Evolutionary conservation across 2,329 filamentous ascomycete species (phyloP), one percentile per base, ranked within the genome.

Genomic region (Botrytis aclada): DNA sequence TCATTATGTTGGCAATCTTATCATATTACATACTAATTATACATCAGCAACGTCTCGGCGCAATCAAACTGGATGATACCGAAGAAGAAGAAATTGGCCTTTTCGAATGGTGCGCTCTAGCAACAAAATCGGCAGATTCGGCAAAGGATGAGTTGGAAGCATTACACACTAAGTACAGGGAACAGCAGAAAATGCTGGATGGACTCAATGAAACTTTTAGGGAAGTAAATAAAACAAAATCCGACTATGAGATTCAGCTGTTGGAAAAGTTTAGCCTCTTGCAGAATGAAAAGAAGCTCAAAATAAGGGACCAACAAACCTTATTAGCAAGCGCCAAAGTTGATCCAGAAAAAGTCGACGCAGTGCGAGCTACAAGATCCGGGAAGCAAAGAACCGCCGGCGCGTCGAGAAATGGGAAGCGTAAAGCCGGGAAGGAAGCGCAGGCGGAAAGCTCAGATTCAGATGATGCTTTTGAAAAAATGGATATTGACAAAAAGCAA

Each of bases 211-310:
- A 82, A 6, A 90, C 92, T 78, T 83, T 94, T 0, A 86, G 91
- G 6, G 90, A 93, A 77, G 85, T 95, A 25, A 85, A 90, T 64
- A 84, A 85, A 71, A 85, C 88, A 22, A 94, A 94, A 80, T 85
- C 88, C 64, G 87, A 88, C 29, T 87, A 93, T 75, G 92, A 95
- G 81, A 85, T 86, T 1, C 85, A 86, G 29, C 82, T 95, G 72
- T 82, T 95, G 1, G 87, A 88, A 74, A 93, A 93, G 80, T 93
- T 93, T 77, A 86, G 88, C 71, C 84, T 88, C 72, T 83, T 95
- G 3, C 83, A 95, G 1, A 95, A 95, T 77, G 88, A 92, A 80
- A 95, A 95, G 83, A 95, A 95, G 81, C 84, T 90, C 70, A 94
- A 93, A 82, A 94, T 95, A 67, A 84, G 92, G 61, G 88, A 94